Conservation (phyloP, 164 flowering plant species). For the Tinospora cordifolia region DNA sequence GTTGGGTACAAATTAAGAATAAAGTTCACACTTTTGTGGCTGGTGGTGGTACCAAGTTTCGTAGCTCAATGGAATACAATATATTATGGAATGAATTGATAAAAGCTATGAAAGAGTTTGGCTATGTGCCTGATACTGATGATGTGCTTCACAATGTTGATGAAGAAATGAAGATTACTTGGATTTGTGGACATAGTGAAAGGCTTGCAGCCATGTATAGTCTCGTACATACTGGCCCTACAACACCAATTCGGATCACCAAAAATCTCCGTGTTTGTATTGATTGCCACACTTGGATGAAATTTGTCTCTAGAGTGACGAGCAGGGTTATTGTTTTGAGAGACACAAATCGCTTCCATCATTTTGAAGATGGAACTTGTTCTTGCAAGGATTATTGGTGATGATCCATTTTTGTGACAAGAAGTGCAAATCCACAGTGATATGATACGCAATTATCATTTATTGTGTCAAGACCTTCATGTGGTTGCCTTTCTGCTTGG, state of each 20-base stretch:
- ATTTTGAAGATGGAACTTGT: conserved; percentile 1
- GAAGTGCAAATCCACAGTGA: neutral
- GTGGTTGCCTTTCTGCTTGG: neutral
- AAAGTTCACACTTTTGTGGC: conserved; percentile 1
- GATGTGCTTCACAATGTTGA: conserved; percentile 3
- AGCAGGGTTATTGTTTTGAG: neutral
- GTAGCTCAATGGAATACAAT: neutral
- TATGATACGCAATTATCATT: neutral
- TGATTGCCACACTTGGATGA: conserved; percentile 5
- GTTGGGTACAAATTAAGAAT: conserved; percentile 1
- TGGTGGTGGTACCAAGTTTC: conserved; percentile 1
- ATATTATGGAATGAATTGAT: neutral
- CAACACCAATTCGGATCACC: neutral
- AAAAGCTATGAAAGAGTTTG: neutral
- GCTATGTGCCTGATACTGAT: neutral
- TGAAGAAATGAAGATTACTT: neutral
- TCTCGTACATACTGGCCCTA: neutral
- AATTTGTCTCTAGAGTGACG: conserved; percentile 1
- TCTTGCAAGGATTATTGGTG: conserved; percentile 4
- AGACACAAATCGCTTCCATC: conserved; percentile 1
- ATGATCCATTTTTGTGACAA: neutral
- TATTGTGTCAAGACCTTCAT: neutral
- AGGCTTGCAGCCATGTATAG: neutral
- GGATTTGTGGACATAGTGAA: conserved; percentile 2
- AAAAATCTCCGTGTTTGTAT: conserved; percentile 1